Evolutionary conservation across 306 rosid genomes (phyloP), one percentile per base, ranked within the genome.

Genomic region (Castanea mollissima): DNA sequence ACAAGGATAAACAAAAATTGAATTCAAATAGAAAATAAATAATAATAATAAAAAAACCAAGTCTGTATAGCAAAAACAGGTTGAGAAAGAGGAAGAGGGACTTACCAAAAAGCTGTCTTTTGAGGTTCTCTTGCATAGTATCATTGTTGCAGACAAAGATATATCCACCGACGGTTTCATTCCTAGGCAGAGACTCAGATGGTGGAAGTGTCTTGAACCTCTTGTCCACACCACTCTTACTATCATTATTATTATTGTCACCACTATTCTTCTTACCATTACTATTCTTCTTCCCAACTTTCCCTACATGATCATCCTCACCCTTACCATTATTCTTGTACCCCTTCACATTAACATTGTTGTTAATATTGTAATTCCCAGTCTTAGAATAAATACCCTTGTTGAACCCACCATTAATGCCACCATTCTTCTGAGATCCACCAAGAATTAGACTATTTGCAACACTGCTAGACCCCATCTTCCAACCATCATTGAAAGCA

Each of bases 121-220:
- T 81, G 86, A 95, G 92, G 68, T 95, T 92, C 85, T 95, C 98
- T 7, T 87, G 92, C 99, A 95, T 95, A 34, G 99, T 95, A 55
- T 95, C 99, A 35, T 95, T 95, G 86, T 92, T 95, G 86, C 99
- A 95, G 82, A 95, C 99, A 27, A 95, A 95, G 69, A 95, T 91
- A 55, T 95, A 95, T 0, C 99, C 99, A 20, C 98, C 99, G 21
- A 92, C 82, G 31, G 84, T 92, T 79, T 94, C 99, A 68, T 92
- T 82, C 73, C 89, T 84, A 0, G 98, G 97, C 1, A 95, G 85
- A 41, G 97, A 87, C 75, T 95, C 98, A 0, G 98, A 83, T 14
- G 97, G 89, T 54, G 99, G 97, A 7, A 95, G 88, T 1, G 96
- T 91, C 87, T 91, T 95, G 79, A 92, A 92, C 58, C 90, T 89